Evolutionary conservation across 768 basidiomycete genomes (phyloP).

Genomic region (Kondoa malvinella): DNA sequence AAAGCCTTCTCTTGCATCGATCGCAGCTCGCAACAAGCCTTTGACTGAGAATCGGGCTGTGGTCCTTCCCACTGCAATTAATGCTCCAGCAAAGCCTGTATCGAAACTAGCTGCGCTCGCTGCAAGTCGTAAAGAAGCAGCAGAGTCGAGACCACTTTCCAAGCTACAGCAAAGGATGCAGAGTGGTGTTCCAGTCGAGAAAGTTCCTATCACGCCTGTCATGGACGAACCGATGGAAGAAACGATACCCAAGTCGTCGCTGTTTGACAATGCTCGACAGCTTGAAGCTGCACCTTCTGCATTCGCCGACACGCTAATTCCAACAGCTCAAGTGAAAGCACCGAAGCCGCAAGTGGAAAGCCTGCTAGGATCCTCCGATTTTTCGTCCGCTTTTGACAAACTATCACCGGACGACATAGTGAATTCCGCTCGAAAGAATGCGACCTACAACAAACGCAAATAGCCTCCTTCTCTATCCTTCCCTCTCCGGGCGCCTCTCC

Average conservation of each 20-base stretch:
- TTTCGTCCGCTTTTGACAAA: neutral
- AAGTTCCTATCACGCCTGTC: neutral
- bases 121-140: constrained; percentile 25
- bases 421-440: neutral
- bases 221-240: constrained; percentile 1
- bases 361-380: neutral
- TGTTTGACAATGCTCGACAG: constrained; percentile 15
- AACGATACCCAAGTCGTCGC: constrained; percentile 12
- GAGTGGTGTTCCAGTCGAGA: neutral
- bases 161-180: constrained; percentile 24
- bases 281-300: constrained; percentile 8
- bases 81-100: constrained; percentile 24
- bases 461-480: no score
- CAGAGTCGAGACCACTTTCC: constrained; percentile 21
- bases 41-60: no score
- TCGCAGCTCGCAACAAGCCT: constrained; percentile 1
- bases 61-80: neutral
- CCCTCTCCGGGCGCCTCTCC: neutral
- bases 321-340: neutral
- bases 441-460: neutral
- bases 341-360: neutral
- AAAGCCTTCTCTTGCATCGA: constrained; percentile 17
- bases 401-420: constrained; percentile 14
- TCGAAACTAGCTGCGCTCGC: constrained; percentile 33
- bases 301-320: constrained; percentile 4